A percentile compares a stretch with the other conserved stretches of the same genome.
phyloP scores from a whole-genome alignment of 2,329 filamentous ascomycete species.

The Tricladium varicosporioides region DNA sequence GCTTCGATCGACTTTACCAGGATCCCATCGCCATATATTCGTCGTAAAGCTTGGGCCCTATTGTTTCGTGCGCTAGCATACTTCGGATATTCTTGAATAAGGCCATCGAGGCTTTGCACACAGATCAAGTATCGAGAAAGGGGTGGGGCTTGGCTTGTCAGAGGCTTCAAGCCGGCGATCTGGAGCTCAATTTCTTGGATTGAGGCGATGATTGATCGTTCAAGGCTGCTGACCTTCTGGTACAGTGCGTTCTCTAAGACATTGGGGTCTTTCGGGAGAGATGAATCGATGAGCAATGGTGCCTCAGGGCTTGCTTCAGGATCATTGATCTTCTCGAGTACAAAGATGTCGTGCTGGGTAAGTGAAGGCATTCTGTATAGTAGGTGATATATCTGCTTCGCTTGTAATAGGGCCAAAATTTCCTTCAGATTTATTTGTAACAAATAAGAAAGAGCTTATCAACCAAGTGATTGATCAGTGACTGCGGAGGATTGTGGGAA shows the following conservation, averaged over 20 bases:
- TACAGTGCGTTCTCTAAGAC: slow-evolving; percentile 51
- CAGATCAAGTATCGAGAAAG: slow-evolving; percentile 46
- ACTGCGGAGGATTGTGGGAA: background rate
- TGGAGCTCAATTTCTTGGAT: slow-evolving; percentile 56
- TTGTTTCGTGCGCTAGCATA: slow-evolving; percentile 77
- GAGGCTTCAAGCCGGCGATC: slow-evolving; percentile 39
- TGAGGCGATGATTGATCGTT: slow-evolving; percentile 51
- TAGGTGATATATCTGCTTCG: background rate
- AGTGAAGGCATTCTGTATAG: slow-evolving; percentile 49
- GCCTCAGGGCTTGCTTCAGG: slow-evolving; percentile 59
- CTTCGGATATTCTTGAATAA: slow-evolving; percentile 57
- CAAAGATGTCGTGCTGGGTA: slow-evolving; percentile 57
- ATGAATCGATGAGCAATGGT: slow-evolving; percentile 51
- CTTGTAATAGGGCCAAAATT: background rate
- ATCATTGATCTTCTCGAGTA: slow-evolving; percentile 66
- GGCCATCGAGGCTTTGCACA: slow-evolving; percentile 48
- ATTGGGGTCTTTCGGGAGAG: slow-evolving; percentile 54
- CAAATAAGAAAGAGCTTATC: background rate
- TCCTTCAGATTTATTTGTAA: background rate
- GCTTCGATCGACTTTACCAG: slow-evolving; percentile 38
- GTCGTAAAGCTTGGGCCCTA: slow-evolving; percentile 63
- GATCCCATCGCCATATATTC: slow-evolving; percentile 61
- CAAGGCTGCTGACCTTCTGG: slow-evolving; percentile 46
- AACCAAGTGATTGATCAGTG: background rate
- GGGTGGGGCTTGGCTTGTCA: slow-evolving; percentile 32